Base-by-base conservation (phyloP, 371 early-diverging fungal species). In the Mucor sp. region DNA sequence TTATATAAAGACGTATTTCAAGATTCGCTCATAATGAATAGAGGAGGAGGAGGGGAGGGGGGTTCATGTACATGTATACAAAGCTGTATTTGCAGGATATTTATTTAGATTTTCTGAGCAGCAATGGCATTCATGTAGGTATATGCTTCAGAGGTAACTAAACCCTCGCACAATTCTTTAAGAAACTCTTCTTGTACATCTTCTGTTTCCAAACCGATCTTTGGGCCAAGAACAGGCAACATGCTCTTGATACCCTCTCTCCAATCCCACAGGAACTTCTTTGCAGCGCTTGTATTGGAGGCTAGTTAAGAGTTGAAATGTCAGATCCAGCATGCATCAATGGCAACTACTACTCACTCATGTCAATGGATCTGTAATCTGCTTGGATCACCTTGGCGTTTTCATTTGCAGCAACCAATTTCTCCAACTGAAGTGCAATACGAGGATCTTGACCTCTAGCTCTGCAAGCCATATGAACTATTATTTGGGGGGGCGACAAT, bases 201-300 rank as follows among this genome's bases (percentile, higher is more conserved):
- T 6, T 60, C 43, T n/a, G 50, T 59, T 15, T 28, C 14, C 8
- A 68, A 12, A 4, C 69, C 73, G 1, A 73, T 37, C 3, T 39
- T 62, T 12, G 73, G 73, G 1, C 66, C 66, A 6, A 73, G 8
- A 1, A 65, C 53, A 47, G 68, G 63, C 44, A 66, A 28, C 58
- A 62, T 60, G 19, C 66, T 63, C 35, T 63, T 73, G 17, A 66
- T 7, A 12, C 57, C 66, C 8, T 68, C 63, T 44, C 63, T 55
- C 66, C 73, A 73, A 41, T 69, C 65, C 73, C 73, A 73, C 14
- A 73, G 7, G 23, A 73, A 73, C 39, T 69, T 73, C 33, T 62
- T 65, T 14, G 73, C 58, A n/a, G 63, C 62, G 43, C 33, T 33
- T 8, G 69, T 69, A 14, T 69, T 44, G 0, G 62, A 62, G 35